Percentiles rank a stretch among this genome's conserved stretches.
These are phyloP conservation scores for Penicillium brasilianum DNA, from an alignment of 2,329 filamentous ascomycete species.

Conservation along the genomic window DNA sequence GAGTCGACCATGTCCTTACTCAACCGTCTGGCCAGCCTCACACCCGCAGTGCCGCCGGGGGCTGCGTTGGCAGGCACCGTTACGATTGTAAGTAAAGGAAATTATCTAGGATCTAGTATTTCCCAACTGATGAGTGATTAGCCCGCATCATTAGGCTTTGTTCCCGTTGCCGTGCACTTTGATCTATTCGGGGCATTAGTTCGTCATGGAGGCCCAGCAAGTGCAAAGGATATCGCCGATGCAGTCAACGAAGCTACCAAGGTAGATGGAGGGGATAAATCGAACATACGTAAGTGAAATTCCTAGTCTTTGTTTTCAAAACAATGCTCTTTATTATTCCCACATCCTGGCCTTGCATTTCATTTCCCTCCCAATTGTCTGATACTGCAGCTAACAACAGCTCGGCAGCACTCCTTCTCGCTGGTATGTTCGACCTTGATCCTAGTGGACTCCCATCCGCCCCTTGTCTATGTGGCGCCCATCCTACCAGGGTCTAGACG, in stretches of 20 bases:
- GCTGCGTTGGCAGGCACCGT: slow-evolving; percentile 36
- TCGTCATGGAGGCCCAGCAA: slow-evolving; percentile 31
- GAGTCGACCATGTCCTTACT: slow-evolving; percentile 25
- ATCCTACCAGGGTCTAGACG: background rate
- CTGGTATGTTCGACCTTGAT: slow-evolving; percentile 2
- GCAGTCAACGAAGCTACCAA: slow-evolving; percentile 26
- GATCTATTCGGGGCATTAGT: slow-evolving; percentile 39
- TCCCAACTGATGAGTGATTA: slow-evolving; percentile 18
- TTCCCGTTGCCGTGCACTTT: slow-evolving; percentile 45
- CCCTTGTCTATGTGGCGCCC: background rate
- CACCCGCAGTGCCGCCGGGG: slow-evolving; percentile 26
- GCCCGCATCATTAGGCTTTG: slow-evolving; percentile 44
- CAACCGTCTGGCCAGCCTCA: slow-evolving; percentile 21
- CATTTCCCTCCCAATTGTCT: background rate
- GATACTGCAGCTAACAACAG: slow-evolving; percentile 1
- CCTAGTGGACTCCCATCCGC: background rate
- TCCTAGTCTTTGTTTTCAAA: background rate
- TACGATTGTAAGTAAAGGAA: slow-evolving; percentile 29
- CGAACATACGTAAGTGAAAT: slow-evolving; percentile 33
- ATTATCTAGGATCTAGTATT: background rate
- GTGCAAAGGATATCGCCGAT: slow-evolving; percentile 34
- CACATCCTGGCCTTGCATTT: background rate
- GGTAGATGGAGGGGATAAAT: slow-evolving; percentile 16
- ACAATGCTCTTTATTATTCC: background rate
- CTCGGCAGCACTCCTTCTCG: slow-evolving; percentile 7